These are phyloP conservation scores for Neopestalotiopsis sp. DNA, from an alignment of 2,329 filamentous ascomycete species.

Conservation along the genomic window DNA sequence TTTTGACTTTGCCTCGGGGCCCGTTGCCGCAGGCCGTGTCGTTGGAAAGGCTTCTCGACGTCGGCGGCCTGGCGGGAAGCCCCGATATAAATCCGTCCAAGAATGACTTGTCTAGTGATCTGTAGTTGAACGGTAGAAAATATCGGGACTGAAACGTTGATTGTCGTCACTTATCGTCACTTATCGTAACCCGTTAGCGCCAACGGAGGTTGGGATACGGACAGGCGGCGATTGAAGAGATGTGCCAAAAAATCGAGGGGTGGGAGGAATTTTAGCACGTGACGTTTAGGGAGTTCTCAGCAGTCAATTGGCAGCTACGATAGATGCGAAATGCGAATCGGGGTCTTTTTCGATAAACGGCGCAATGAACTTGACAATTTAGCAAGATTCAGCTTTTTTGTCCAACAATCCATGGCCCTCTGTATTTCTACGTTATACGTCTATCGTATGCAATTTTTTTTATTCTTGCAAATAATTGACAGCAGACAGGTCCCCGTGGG, in stretches of 20 bases:
- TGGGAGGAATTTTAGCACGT: neutral
- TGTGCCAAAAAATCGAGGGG: neutral
- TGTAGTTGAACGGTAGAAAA: neutral
- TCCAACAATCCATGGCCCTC: too few species aligned
- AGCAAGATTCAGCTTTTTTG: too few species aligned
- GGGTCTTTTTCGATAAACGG: too few species aligned
- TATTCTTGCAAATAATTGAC: neutral
- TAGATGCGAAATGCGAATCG: too few species aligned
- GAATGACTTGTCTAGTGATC: neutral
- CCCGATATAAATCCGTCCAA: neutral
- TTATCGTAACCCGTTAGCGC: slow-evolving; percentile 11
- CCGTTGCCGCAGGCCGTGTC: neutral
- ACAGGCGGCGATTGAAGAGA: neutral
- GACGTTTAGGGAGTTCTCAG: neutral
- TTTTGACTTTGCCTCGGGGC: neutral
- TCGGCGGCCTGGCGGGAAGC: neutral
- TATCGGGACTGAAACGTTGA: neutral
- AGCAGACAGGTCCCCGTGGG: neutral
- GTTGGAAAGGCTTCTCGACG: neutral
- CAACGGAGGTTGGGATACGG: slow-evolving; percentile 3
- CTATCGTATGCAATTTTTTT: neutral
- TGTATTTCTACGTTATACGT: neutral
- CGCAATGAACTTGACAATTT: too few species aligned
- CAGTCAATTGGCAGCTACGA: neutral
- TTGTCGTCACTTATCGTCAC: slow-evolving; percentile 10